Base-by-base conservation (phyloP, 257 asterid genomes). In the Ligustrum vulgare region DNA sequence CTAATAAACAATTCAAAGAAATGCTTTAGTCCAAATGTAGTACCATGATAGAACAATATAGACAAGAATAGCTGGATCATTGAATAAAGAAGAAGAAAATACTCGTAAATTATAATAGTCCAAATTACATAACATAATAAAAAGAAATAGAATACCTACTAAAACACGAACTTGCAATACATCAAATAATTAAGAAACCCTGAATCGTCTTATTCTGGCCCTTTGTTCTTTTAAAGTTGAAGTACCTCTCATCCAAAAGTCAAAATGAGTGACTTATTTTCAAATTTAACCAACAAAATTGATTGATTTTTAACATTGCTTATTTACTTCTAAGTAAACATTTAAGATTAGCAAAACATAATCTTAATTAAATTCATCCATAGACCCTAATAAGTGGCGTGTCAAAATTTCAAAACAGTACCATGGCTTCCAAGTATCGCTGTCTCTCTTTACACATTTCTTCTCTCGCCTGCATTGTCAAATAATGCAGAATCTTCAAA, bases 371-470 rank as follows among this genome's bases (percentile, higher is more conserved):
- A 56, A 56, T 56, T 56, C 13, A 20, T 56, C 15, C 64, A 22
- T n/a, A 56, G 8, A 56, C 31, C 64, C 64, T 8, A 20, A 56
- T 56, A 31, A 56, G 31, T 20, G 33, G 34, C 12, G 72, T 70
- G 67, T 60, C n/a, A 51, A 51, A 71, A 56, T 28, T 22, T 13
- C 22, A 71, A 8, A 65, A 60, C 37, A 8, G 39, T 89, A 94
- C 99, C 92, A 92, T 56, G 34, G 96, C 82, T 83, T 94, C 98
- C 85, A 92, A 85, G 83, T 92, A 93, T 0, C 97, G 97, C 81
- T 93, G 98, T 75, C 99, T 87, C 91, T 94, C 99, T 71, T 87
- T 92, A 67, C 91, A 88, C 99, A 94, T 94, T 39, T 94, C 99
- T 77, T 91, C 99, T 75, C 96, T 90, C 35, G 98, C 99, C 98